Base-by-base conservation (phyloP, 208 protist species). In the Acanthamoeba sp. region DNA sequence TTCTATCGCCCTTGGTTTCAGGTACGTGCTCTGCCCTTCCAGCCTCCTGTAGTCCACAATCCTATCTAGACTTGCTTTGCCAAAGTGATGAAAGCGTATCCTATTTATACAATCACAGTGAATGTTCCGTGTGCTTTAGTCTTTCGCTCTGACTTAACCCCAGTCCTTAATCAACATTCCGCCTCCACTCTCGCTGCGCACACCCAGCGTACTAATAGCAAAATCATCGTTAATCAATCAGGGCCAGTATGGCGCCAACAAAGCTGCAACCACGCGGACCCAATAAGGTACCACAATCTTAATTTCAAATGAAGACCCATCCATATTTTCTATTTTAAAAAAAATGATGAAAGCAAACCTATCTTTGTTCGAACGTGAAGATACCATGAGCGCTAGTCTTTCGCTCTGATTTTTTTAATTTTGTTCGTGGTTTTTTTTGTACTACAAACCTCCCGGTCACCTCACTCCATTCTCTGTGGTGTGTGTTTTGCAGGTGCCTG, bases 371-470 rank as follows among this genome's bases (percentile, higher is more conserved):
- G 59, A 66, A 36, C 59, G 59, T 66, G 59, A 66, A 36, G 29
- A 66, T 66, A 66, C 69, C 45, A 29, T 85, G 76, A 85, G 76
- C 76, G 76, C 45, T 85, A 85, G 76, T 85, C 69, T 78, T 78
- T 78, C 69, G 69, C 69, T 78, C 69, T 78, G 69, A 78, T 48
- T 78, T 27, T 36, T 73, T 16, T 36, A 24, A 6, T 62, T 62
- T 12, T 6, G 6, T 62, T n/a, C 18, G 55, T 22, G 5, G 10
- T 20, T 62, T 66, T 18, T 27, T 66, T 36, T 34, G 7, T 66
- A 34, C 6, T 66, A 12, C 12, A 59, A 12, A 59, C 52, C 52
- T 3, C 20, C 12, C 18, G 18, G 52, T 22, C 52, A 59, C 52
- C 18, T 59, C 52, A 2, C 18, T 27, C 52, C 52, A 27, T 27